These are phyloP conservation scores for Speleostelium caveatum DNA, from an alignment of 78 protist genomes.

Conservation along the genomic window DNA sequence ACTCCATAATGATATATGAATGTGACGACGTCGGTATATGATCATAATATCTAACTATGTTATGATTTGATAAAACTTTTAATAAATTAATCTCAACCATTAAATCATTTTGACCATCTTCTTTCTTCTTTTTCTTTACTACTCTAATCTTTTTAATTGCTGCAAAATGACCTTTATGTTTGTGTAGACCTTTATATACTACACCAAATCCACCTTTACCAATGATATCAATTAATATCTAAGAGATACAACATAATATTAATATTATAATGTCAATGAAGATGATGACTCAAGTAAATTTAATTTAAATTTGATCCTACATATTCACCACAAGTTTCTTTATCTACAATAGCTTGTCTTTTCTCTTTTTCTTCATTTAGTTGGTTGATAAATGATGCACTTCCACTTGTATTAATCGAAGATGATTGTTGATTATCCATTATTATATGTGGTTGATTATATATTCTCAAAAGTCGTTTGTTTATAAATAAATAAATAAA, in stretches of 20 bases:
- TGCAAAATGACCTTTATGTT: constrained; percentile 66
- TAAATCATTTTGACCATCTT: constrained; percentile 22
- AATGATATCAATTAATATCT: constrained; percentile 79
- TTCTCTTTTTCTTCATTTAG: constrained; percentile 12
- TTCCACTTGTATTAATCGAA: background rate
- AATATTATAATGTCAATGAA: background rate
- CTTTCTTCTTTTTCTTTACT: constrained; percentile 38
- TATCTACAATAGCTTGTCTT: constrained; percentile 43
- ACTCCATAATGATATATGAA: constrained; percentile 95
- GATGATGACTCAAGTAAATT: background rate
- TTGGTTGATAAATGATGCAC: constrained; percentile 1
- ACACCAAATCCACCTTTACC: constrained; percentile 86
- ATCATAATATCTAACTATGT: constrained; percentile 90
- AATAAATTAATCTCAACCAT: constrained; percentile 91
- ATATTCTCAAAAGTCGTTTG: too few relatives aligned
- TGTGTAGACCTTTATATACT: constrained; percentile 81
- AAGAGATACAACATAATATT: background rate
- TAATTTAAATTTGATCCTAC: constrained; percentile 15
- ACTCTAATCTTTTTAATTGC: constrained; percentile 80
- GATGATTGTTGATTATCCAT: too few relatives aligned
- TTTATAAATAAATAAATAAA: too few relatives aligned
- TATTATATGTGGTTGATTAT: too few relatives aligned
- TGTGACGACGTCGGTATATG: constrained; percentile 33
- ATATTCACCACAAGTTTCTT: constrained; percentile 72
- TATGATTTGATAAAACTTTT: constrained; percentile 82